Conservation (phyloP, 2,329 filamentous ascomycete genomes). For the Neopestalotiopsis rosae region DNA sequence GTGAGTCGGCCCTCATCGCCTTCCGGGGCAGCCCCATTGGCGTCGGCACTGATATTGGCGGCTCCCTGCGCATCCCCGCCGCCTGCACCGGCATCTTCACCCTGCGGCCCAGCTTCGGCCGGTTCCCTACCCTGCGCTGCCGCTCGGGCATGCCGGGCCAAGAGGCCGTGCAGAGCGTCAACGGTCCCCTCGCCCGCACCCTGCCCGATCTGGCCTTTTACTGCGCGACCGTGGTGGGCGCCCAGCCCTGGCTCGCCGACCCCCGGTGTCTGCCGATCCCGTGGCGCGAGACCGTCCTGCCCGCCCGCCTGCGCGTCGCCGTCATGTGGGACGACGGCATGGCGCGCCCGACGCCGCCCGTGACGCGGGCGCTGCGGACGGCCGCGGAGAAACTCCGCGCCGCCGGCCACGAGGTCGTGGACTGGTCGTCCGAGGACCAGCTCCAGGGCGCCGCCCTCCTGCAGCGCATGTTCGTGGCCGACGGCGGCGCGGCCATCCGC, state of each 20-base stretch:
- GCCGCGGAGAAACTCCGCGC: conserved; percentile 48
- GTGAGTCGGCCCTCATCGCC: conserved; percentile 67
- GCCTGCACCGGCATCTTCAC: conserved; percentile 38
- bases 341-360: conserved; percentile 69
- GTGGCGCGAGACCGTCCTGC: conserved; percentile 49
- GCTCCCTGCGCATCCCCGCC: conserved; percentile 39
- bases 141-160: conserved; percentile 67
- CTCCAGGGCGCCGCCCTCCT: conserved; percentile 42
- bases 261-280: conserved; percentile 64
- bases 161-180: conserved; percentile 67
- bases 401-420: conserved; percentile 56
- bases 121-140: conserved; percentile 60
- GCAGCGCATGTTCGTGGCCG: conserved; percentile 52
- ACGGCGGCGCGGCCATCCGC: conserved; percentile 48
- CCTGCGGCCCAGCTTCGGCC: conserved; percentile 52
- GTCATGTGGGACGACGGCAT: conserved; percentile 70
- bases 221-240: conserved; percentile 54
- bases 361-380: conserved; percentile 58
- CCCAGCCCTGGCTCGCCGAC: conserved; percentile 61
- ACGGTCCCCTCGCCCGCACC: conserved; percentile 65
- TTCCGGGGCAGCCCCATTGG: conserved; percentile 65
- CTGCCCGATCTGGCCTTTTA: conserved; percentile 62
- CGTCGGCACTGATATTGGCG: conserved; percentile 41
- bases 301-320: conserved; percentile 56
- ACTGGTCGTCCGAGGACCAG: conserved; percentile 55